Percentiles rank a stretch among this genome's conserved stretches.
Evolutionary conservation across 1,139 yeast genomes (phyloP).

Genomic region (Lodderomyces oxycetoniae): DNA sequence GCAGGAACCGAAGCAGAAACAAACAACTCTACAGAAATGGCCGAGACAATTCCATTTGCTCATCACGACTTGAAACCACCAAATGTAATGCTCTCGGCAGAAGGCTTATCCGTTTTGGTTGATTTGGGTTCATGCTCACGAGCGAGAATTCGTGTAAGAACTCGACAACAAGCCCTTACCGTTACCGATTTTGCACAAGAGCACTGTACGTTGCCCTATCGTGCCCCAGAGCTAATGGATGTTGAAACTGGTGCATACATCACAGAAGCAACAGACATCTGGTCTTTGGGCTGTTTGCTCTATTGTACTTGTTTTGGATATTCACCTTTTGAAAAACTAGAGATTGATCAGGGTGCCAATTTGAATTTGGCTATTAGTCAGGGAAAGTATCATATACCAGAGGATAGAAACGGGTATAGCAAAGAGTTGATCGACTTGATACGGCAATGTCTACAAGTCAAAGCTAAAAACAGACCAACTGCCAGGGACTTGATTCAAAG

Average conservation of each 20-base stretch:
- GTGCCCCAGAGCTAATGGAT: slow-evolving; percentile 88
- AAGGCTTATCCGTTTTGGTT: slow-evolving; percentile 72
- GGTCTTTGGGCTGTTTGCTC: slow-evolving; percentile 86
- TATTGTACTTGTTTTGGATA: slow-evolving; percentile 73
- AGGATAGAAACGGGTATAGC: slow-evolving; percentile 41
- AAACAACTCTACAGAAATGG: slow-evolving; percentile 41
- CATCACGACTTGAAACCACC: slow-evolving; percentile 89
- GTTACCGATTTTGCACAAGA: slow-evolving; percentile 80
- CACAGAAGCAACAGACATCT: slow-evolving; percentile 75
- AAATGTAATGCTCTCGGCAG: slow-evolving; percentile 72
- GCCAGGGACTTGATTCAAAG: slow-evolving; percentile 53
- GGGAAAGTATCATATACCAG: slow-evolving; percentile 67
- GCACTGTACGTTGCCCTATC: slow-evolving; percentile 79
- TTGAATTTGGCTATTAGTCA: slow-evolving; percentile 70
- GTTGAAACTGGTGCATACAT: slow-evolving; percentile 60
- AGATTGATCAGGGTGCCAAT: slow-evolving; percentile 77
- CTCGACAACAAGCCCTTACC: slow-evolving; percentile 68
- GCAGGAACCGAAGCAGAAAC: slow-evolving; percentile 10
- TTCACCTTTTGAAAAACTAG: slow-evolving; percentile 86
- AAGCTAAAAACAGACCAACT: slow-evolving; percentile 57
- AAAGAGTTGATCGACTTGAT: slow-evolving; percentile 53
- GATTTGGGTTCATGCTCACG: slow-evolving; percentile 78
- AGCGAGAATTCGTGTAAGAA: slow-evolving; percentile 52
- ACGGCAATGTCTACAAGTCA: slow-evolving; percentile 53
- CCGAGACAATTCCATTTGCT: slow-evolving; percentile 62